Base-by-base conservation (phyloP, 352 stramenopile genomes). In the Peronospora belbahrii region DNA sequence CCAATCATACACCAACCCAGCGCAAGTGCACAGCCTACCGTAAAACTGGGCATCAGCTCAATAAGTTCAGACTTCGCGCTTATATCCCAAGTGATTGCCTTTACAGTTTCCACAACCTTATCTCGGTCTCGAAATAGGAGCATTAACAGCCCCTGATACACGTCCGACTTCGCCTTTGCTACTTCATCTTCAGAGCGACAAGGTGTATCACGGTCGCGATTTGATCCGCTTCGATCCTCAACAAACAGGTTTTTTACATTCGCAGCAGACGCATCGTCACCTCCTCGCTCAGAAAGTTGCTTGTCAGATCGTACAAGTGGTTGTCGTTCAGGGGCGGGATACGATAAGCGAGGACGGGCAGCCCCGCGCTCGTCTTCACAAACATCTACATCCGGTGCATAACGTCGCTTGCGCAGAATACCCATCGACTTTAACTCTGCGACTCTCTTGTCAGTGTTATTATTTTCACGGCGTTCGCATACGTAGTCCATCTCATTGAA, bases 101-200 rank as follows among this genome's bases (percentile, higher is more conserved):
- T 48, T 1, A 84, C 22, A 6, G 38, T 22, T 19, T 34, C 28
- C 22, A 73, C 52, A 41, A 83, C 52, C 6, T 64, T 57, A 6
- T 74, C 44, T 27, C 47, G 58, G 56, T 83, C 59, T 31, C 55
- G 54, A 25, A 88, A 77, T 22, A 87, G 46, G 28, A 70, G 48
- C n/a, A 55, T 46, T 38, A 90, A 37, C 10, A 90, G 34, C 37
- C 81, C 65, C 33, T 85, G 67, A 39, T 90, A 90, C 19, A 59
- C 52, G 0, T 80, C 68, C 3, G 80, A 74, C 28, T 65, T 67
- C 23, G 59, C 48, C 45, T 77, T 60, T n/a, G 67, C 42, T 4
- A 57, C 39, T 48, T 62, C 43, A 55, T 77, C 56, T 37, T 56
- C 63, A 6, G 48, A 60, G 3, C 62, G 67, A 13, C 53, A 27